These are phyloP conservation scores for Malassezia arunalokei DNA, from an alignment of 1,284 basidiomycete genomes.

Conservation along the genomic window DNA sequence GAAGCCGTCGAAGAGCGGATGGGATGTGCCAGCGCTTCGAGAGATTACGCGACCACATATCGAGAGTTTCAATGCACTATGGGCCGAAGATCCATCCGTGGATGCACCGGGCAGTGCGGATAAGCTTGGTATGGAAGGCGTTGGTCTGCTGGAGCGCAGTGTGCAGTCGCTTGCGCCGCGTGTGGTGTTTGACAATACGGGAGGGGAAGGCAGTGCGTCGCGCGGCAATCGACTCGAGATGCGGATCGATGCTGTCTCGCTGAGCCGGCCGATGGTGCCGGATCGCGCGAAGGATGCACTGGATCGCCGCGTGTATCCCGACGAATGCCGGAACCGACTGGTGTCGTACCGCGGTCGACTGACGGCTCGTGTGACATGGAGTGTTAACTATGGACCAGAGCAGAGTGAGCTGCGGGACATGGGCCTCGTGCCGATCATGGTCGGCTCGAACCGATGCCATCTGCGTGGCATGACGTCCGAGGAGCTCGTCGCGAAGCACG, in stretches of 20 bases:
- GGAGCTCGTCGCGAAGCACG: conserved; percentile 75
- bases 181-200: conserved; percentile 74
- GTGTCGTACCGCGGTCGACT: conserved; percentile 83
- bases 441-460: conserved; percentile 92
- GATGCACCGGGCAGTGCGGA: conserved; percentile 54
- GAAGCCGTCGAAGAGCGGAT: conserved; percentile 60
- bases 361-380: conserved; percentile 80
- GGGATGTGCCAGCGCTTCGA: conserved; percentile 70
- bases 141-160: conserved; percentile 67
- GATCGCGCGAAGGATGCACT: conserved; percentile 66
- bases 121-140: conserved; percentile 55
- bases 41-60: conserved; percentile 89
- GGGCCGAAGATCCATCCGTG: conserved; percentile 35
- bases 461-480: conserved; percentile 69
- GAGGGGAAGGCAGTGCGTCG: conserved; percentile 24
- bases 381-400: conserved; percentile 61
- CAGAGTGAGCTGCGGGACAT: conserved; percentile 72
- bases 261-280: conserved; percentile 73
- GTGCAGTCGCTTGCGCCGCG: conserved; percentile 75
- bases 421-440: conserved; percentile 89
- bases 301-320: conserved; percentile 70
- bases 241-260: conserved; percentile 74
- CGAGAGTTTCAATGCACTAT: conserved; percentile 86
- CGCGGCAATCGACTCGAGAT: conserved; percentile 50
- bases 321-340: conserved; percentile 61